Percentiles rank a stretch among this genome's conserved stretches.
Conservation (phyloP, 2,329 filamentous ascomycete genomes). For the Fonsecaea erecta region DNA sequence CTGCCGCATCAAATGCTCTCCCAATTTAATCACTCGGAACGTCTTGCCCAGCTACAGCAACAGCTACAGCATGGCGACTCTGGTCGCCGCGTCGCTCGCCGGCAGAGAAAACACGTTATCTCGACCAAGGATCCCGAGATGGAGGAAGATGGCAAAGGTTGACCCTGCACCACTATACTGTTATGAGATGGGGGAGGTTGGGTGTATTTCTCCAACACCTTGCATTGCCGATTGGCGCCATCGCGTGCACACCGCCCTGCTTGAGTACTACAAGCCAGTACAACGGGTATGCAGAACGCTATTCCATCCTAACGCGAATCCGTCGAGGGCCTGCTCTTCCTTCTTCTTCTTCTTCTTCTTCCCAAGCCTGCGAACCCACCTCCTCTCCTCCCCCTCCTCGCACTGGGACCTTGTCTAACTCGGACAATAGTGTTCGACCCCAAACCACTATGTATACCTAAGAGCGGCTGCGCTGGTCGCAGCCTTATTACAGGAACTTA, state of each 20-base stretch:
- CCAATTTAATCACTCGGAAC: constrained; percentile 13
- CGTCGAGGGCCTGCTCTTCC: constrained; percentile 20
- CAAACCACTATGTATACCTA: constrained; percentile 26
- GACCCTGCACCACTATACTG: constrained; percentile 43
- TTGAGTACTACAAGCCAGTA: constrained; percentile 33
- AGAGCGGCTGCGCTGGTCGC: constrained; percentile 37
- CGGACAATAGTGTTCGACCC: constrained; percentile 13
- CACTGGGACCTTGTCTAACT: constrained; percentile 25
- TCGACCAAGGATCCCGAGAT: constrained; percentile 48
- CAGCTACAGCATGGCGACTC: constrained; percentile 53
- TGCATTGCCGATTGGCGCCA: constrained; percentile 44
- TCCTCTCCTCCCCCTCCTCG: constrained; percentile 3
- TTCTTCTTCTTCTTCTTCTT: constrained; percentile 15
- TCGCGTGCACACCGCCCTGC: constrained; percentile 36
- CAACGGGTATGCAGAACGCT: constrained; percentile 37
- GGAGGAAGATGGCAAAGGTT: constrained; percentile 53
- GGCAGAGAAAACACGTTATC: constrained; percentile 48
- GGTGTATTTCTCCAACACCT: constrained; percentile 33
- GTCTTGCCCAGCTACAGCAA: constrained; percentile 35
- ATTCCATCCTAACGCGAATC: constrained; percentile 30
- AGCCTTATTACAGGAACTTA: constrained; percentile 35
- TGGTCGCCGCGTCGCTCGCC: constrained; percentile 49
- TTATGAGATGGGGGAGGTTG: constrained; percentile 40
- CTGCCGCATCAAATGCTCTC: constrained; percentile 34
- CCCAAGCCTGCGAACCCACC: constrained; percentile 4